Conservation (phyloP, 2,329 filamentous ascomycete species). For the Paecilomyces niveus region DNA sequence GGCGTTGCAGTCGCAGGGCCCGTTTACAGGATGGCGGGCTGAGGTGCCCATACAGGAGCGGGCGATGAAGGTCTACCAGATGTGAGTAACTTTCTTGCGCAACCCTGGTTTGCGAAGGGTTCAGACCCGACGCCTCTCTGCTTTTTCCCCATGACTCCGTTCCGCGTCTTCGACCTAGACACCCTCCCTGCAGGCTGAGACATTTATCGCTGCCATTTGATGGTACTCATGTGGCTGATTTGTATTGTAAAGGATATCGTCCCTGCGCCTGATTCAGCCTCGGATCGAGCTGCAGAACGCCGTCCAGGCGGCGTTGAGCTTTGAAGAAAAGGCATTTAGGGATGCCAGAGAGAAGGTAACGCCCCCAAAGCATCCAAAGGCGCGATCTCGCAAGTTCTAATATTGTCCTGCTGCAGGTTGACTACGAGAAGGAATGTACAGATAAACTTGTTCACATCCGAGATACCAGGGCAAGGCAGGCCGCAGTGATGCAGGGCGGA, state of each 20-base stretch:
- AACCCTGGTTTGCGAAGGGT: neutral
- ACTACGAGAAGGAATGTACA: conserved; percentile 38
- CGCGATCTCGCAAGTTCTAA: neutral
- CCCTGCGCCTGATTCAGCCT: conserved; percentile 39
- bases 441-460: conserved; percentile 39
- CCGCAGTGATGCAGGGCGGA: conserved; percentile 31
- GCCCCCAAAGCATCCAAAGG: conserved; percentile 2
- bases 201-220: neutral
- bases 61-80: conserved; percentile 36
- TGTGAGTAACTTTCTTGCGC: conserved; percentile 23
- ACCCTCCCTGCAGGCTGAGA: neutral
- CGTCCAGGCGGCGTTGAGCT: conserved; percentile 35
- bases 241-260: conserved; percentile 30
- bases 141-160: neutral
- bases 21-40: conserved; percentile 39
- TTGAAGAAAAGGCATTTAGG: conserved; percentile 39
- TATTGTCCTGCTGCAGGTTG: conserved; percentile 18
- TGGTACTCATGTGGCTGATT: conserved; percentile 4
- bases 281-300: conserved; percentile 30
- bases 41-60: conserved; percentile 33
- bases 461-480: conserved; percentile 38
- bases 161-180: neutral
- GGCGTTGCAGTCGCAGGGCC: conserved; percentile 33
- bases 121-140: neutral
- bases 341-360: conserved; percentile 30